phyloP scores from a whole-genome alignment of 805 yeast genomes.

The Nakazawaea laoshanensis region DNA sequence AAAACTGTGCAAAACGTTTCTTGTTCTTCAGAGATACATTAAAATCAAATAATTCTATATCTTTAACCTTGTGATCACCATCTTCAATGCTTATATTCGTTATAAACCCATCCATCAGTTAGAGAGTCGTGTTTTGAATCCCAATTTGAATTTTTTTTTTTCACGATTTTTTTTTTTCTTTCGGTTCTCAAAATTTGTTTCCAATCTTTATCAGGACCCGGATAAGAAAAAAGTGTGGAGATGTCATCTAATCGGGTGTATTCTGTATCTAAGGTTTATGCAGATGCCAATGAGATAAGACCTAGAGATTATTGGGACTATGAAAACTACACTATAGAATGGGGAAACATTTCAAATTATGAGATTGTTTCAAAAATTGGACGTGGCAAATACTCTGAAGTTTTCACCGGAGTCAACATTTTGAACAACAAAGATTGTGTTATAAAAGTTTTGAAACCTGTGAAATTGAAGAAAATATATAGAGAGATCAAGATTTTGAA shows the following conservation, averaged over 20 bases:
- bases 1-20: too few species aligned
- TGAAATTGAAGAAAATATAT: conserved; percentile 85
- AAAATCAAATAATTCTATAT: too few species aligned
- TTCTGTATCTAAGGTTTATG: conserved; percentile 70
- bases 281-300: conserved; percentile 68
- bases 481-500: conserved; percentile 84
- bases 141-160: neutral
- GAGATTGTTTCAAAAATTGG: conserved; percentile 83
- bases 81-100: neutral
- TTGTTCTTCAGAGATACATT: too few species aligned
- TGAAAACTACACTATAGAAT: conserved; percentile 57
- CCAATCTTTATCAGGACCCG: neutral
- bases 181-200: neutral
- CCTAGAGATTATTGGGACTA: conserved; percentile 85
- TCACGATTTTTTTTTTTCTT: neutral
- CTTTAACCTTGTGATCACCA: too few species aligned
- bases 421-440: conserved; percentile 59
- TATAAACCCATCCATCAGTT: conserved; percentile 3
- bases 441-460: conserved; percentile 89
- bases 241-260: conserved; percentile 22
- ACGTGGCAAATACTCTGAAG: conserved; percentile 91
- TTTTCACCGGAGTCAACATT: conserved; percentile 74
- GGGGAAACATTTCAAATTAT: conserved; percentile 83
- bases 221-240: too few species aligned
- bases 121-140: neutral